Evolutionary conservation across 495 filamentous ascomycete species (phyloP).

Genomic region (Pyrenula massariospora): DNA sequence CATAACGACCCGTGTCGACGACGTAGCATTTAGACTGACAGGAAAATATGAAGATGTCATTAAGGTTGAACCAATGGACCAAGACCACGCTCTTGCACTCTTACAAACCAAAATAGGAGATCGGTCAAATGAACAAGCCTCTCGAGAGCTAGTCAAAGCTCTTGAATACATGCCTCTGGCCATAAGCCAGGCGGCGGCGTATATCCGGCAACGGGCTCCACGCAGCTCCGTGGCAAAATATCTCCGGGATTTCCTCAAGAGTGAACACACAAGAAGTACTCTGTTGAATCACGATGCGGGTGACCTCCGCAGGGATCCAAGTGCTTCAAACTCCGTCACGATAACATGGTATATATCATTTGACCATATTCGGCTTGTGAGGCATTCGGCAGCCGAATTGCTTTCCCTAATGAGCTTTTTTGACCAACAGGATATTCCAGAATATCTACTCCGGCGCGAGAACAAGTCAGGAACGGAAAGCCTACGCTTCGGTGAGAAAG

Average conservation of each 20-base stretch:
- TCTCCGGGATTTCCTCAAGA: conserved; percentile 7
- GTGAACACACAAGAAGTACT: conserved; percentile 6
- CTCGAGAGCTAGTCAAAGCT: conserved; percentile 9
- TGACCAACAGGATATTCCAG: conserved; percentile 9
- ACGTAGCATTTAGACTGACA: conserved; percentile 13
- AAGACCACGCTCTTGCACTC: conserved; percentile 11
- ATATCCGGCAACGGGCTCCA: conserved; percentile 15
- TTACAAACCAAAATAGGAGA: conserved; percentile 6
- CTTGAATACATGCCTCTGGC: conserved; percentile 23
- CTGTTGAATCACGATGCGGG: conserved; percentile 8
- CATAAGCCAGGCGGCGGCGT: conserved; percentile 20
- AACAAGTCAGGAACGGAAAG: background rate
- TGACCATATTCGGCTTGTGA: conserved; percentile 10
- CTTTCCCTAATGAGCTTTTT: conserved; percentile 19
- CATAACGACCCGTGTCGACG: conserved; percentile 26
- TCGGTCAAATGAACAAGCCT: conserved; percentile 6
- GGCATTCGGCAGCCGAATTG: conserved; percentile 9
- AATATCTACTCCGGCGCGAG: conserved; percentile 5
- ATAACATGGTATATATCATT: conserved; percentile 23
- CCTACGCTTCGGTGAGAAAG: conserved; percentile 16
- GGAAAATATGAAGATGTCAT: conserved; percentile 7
- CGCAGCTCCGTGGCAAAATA: conserved; percentile 7
- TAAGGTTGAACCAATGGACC: conserved; percentile 20
- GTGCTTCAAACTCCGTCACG: conserved; percentile 12
- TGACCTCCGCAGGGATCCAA: conserved; percentile 12